Conservation (phyloP, 2,329 filamentous ascomycete species). For the Hyphodiscus sp. region DNA sequence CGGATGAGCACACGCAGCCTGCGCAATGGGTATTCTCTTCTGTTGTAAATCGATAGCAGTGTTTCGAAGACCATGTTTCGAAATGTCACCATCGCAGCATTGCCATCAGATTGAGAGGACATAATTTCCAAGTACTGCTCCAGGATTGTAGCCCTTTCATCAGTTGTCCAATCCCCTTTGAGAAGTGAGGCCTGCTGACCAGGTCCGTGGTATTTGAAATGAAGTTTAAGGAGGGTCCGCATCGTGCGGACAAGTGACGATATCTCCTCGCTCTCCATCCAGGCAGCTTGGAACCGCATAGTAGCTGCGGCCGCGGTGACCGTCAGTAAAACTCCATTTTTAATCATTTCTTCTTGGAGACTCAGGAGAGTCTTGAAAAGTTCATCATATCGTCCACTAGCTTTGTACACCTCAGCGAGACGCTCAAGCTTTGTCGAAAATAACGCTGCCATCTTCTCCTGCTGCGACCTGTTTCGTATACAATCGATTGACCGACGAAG, state of each 20-base stretch:
- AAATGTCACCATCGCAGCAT: conserved; percentile 9
- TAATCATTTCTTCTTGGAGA: conserved; percentile 56
- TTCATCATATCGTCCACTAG: conserved; percentile 46
- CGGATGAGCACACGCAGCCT: conserved; percentile 24
- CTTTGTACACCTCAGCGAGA: conserved; percentile 54
- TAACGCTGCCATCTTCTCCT: conserved; percentile 54
- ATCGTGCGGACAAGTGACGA: conserved; percentile 52
- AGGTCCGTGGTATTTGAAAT: conserved; percentile 51
- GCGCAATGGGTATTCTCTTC: conserved; percentile 25
- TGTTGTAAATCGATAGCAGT: conserved; percentile 24
- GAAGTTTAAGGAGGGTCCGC: conserved; percentile 53
- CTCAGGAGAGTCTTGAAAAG: conserved; percentile 51
- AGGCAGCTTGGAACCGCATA: conserved; percentile 45
- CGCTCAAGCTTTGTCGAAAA: conserved; percentile 59
- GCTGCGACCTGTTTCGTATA: conserved; percentile 45
- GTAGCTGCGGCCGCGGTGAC: conserved; percentile 45
- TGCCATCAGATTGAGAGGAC: conserved; percentile 15
- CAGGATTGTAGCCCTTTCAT: conserved; percentile 51
- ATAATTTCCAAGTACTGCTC: conserved; percentile 52
- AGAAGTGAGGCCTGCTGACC: conserved; percentile 37
- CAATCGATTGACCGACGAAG: conserved; percentile 59
- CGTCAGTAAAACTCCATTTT: conserved; percentile 47
- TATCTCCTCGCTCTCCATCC: conserved; percentile 44
- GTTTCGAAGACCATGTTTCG: conserved; percentile 18
- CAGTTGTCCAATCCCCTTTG: conserved; percentile 31